These are phyloP conservation scores for Stephania japonica DNA, from an alignment of 164 flowering plant species.

Conservation along the genomic window DNA sequence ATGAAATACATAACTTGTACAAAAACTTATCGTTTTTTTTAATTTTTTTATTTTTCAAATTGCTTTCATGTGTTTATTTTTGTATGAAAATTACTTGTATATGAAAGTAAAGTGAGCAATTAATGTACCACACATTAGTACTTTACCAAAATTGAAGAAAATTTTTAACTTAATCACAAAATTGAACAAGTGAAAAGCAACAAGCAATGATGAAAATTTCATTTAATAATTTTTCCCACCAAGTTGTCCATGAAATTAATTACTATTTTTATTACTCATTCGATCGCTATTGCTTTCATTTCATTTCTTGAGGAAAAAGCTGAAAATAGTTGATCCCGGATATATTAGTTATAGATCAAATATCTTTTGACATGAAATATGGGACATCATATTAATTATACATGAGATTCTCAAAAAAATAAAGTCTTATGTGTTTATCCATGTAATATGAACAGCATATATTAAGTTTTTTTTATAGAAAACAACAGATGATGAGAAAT, in stretches of 20 bases:
- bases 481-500: background rate
- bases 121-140: background rate
- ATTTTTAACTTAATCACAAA: background rate
- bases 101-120: conserved; percentile 1
- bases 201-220: conserved; percentile 1
- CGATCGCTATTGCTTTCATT: background rate
- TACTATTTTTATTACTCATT: background rate
- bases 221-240: background rate
- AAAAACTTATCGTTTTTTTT: background rate
- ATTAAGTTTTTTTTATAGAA: background rate
- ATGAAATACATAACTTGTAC: background rate
- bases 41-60: background rate
- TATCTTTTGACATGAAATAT: conserved; percentile 1
- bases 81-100: background rate
- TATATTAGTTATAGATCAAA: background rate
- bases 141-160: background rate
- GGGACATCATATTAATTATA: background rate
- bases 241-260: conserved; percentile 1
- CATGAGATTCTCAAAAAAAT: background rate
- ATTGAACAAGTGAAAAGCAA: background rate
- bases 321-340: background rate
- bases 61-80: background rate
- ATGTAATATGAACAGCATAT: background rate
- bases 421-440: background rate
- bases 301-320: background rate